Base-by-base conservation (phyloP, 257 asterid species). In the Lavandula angustifolia region DNA sequence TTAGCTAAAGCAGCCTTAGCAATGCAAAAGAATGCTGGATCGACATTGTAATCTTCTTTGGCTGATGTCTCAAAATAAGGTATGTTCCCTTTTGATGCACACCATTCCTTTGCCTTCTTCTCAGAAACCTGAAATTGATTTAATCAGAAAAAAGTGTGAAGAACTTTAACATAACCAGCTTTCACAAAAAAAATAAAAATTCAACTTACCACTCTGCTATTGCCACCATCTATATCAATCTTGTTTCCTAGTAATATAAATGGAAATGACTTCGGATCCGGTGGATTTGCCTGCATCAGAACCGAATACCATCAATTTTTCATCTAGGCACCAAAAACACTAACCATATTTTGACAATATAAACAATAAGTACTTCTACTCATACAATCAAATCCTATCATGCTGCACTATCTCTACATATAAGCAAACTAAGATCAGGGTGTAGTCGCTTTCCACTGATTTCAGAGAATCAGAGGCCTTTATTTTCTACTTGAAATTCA, bases 1-100 rank as follows among this genome's bases (percentile, higher is more conserved):
- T 84, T 94, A 73, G 92, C 95, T 54, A 94, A 66, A 52, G 99
- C 95, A 62, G 95, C 86, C 84, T 87, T 90, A n/a, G 99, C 99
- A 59, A 94, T 80, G 54, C 87, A 80, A 37, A 86, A 78, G 87
- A 94, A 94, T 46, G 99, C 95, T 54, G 95, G 87, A 70, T 94
- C 99, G 17, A 94, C 97, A 62, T 90, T 90, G 80, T 72, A 77
- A 79, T 90, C 99, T 87, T 94, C 99, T 79, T 90, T 94, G 27
- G 99, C 99, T 37, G 99, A 94, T 66, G 99, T 94, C 88, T 94
- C 99, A 70, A 76, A 94, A 86, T 94, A 94, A 44, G 97, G 97
- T 58, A 94, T 84, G 76, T 86, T 79, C 77, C 99, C 99, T 76
- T 94, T 94, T 54, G 99, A 87, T 49, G 92, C 89, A 79, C 99